Evolutionary conservation across 176 grass and related monocot genomes (phyloP).

Genomic region (Pontederia crassipes): DNA sequence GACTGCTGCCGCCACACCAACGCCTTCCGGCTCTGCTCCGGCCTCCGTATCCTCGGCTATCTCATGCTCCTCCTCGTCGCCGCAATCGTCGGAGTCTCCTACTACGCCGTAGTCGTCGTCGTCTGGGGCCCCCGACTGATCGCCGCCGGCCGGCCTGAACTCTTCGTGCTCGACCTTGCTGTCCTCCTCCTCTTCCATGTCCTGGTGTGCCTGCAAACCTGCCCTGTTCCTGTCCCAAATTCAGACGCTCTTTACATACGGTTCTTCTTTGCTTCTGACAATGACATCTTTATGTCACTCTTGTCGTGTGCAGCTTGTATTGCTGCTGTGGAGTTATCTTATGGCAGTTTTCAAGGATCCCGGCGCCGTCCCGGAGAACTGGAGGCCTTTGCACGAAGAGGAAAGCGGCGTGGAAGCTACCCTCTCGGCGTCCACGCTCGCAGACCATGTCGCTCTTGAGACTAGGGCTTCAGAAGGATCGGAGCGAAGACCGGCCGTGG

Average conservation of each 20-base stretch:
- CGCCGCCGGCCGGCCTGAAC: conserved; percentile 2
- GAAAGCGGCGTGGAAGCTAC: conserved; percentile 19
- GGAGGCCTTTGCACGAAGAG: conserved; percentile 51
- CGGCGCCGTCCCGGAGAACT: conserved; percentile 70
- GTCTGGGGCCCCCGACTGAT: conserved; percentile 66
- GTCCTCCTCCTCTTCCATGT: conserved; percentile 54
- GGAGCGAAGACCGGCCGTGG: conserved; percentile 28
- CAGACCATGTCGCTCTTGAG: conserved; percentile 23
- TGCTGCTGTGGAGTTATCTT: conserved; percentile 76
- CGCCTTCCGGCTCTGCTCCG: conserved; percentile 51
- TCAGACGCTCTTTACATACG: too few species aligned
- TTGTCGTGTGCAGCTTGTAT: conserved; percentile 79
- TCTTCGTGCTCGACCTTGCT: conserved; percentile 21
- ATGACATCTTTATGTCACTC: conserved; percentile 59
- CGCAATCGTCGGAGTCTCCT: conserved; percentile 49
- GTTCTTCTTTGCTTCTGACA: conserved; percentile 12
- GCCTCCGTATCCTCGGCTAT: conserved; percentile 52
- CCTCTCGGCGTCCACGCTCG: conserved; percentile 10
- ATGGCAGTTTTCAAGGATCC: conserved; percentile 74
- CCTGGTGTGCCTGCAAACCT: conserved; percentile 29
- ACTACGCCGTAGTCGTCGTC: conserved; percentile 70
- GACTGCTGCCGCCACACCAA: conserved; percentile 45
- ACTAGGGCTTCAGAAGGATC: conserved; percentile 32
- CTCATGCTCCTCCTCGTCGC: conserved; percentile 52
- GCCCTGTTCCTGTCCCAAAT: background rate